Evolutionary conservation across 768 basidiomycete genomes (phyloP), one percentile per base, ranked within the genome.

Genomic region (Leccinum uliginosum): DNA sequence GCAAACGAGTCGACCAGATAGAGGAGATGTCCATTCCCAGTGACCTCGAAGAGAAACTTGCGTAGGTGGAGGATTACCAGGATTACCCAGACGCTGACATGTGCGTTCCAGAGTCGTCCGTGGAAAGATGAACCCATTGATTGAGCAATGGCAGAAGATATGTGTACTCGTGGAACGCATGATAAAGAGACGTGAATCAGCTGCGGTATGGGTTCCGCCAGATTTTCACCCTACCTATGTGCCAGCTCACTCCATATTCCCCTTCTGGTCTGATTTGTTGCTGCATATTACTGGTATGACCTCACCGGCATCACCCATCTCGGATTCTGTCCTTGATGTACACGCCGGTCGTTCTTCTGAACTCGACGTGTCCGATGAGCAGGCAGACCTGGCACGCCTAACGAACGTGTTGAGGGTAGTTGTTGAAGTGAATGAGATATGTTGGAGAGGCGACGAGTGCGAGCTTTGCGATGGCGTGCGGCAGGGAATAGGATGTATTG

Each of bases 1-100:
- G 85, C 59, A 91, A 90, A 65, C 83, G 86, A 24, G 79, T 93
- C 9, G 91, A 92, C 62, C 78, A 81, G 49, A 76, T 87, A 15
- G 92, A 96, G 66, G 93, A 97, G 73, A 93, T 95, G 90, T 78
- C 84, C 11, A 93, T 98, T 53, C 96, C 96, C 3, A 85, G 89
- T 57, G 93, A 98, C 72, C 77, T 98, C 8, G 92, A 94, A 59
- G 89, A 94, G 50, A 96, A 95, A 68, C 83, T 98, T 55, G 78
- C 80, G 88, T 89, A 74, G 57, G 82, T 59, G 34, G 11, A 47
- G 53, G 47, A 30, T 54, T 29, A 46, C 29, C 8, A 17, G 32
- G 50, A 10, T 46, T 50, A 27, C 51, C 23, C n/a, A 43, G 47
- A 35, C 35, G 26, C 34, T 60, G 49, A 57, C 38, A 46, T 38